Base-by-base conservation (phyloP, 108 stramenopile species). In the Schizochytrium sp. region DNA sequence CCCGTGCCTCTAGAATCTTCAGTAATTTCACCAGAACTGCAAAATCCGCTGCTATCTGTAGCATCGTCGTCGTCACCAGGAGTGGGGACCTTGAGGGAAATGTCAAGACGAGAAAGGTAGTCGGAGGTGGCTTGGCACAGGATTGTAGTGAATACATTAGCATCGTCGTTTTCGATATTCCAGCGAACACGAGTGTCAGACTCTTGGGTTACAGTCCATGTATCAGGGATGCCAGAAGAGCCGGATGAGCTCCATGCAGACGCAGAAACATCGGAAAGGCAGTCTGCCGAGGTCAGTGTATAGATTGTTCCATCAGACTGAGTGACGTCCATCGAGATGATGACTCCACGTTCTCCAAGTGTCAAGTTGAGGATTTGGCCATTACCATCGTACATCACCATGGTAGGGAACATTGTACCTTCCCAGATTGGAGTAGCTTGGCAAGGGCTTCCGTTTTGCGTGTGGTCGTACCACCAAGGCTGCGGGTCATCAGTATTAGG, bases 331-430 rank as follows among this genome's bases (percentile, higher is more conserved):
- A 55, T 40, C 0, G 5, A 7, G 2, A 38, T 40, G 2, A 40
- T 83, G 50, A 83, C 76, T 38, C 76, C 76, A 55, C 76, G 76
- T 53, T 83, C 76, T 5, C 76, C 76, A 38, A 83, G 53, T 5
- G 5, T 5, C 38, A 83, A 53, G 12, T 7, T 28, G 50, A 83
- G 49, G 8, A 10, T 42, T 5, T 19, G 10, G 53, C 15, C 53
- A 17, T 55, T 53, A 38, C 50, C 53, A 40, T 40, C 40, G 76
- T 47, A 83, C 28, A 83, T 38, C 3, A n/a, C 53, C 76, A 83
- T 83, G 50, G 47, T 83, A 47, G 76, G 76, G 76, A 55, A 3
- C 2, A 38, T 28, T n/a, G 5, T 10, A 10, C 47, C 76, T 7
- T 49, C 47, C 76, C 76, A 83, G 8, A 55, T 55, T 17, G 45